These are phyloP conservation scores for Lathyrus oleraceus DNA, from an alignment of 306 rosid species.

Conservation along the genomic window DNA sequence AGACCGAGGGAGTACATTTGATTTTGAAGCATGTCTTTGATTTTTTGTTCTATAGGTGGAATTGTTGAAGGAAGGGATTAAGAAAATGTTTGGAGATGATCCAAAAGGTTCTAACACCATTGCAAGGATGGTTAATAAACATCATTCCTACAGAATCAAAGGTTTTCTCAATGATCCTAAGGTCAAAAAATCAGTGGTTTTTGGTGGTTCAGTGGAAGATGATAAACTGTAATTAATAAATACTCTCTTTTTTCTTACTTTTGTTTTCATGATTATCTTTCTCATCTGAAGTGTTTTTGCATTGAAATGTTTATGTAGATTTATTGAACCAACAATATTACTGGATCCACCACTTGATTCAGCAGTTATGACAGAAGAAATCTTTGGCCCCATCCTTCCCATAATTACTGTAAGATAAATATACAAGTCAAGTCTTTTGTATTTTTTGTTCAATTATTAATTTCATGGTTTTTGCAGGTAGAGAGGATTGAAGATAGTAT, in stretches of 20 bases:
- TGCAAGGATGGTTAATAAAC: slow-evolving; percentile 58
- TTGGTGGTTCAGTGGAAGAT: slow-evolving; percentile 66
- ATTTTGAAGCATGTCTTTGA: neutral
- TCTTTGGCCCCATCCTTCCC: slow-evolving; percentile 80
- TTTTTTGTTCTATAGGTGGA: slow-evolving; percentile 43
- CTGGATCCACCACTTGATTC: slow-evolving; percentile 72
- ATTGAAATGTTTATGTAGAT: slow-evolving; percentile 48
- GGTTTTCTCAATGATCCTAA: slow-evolving; percentile 45
- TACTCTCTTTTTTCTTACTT: neutral
- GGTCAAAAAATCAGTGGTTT: slow-evolving; percentile 53
- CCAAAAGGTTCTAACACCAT: slow-evolving; percentile 46
- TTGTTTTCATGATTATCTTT: neutral
- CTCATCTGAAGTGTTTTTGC: neutral
- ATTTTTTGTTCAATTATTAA: neutral
- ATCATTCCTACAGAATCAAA: slow-evolving; percentile 54
- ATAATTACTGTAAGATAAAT: slow-evolving; percentile 53
- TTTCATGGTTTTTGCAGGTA: slow-evolving; percentile 41
- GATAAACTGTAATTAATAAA: slow-evolving; percentile 53
- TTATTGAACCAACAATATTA: slow-evolving; percentile 72
- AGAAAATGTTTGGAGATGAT: slow-evolving; percentile 60
- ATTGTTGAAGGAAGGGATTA: slow-evolving; percentile 45
- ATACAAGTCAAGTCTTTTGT: neutral
- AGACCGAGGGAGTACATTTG: too few species aligned
- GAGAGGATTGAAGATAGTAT: slow-evolving; percentile 75
- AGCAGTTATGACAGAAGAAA: slow-evolving; percentile 67